Base-by-base conservation (phyloP, 345 rosid genomes). In the Alliaria petiolata region DNA sequence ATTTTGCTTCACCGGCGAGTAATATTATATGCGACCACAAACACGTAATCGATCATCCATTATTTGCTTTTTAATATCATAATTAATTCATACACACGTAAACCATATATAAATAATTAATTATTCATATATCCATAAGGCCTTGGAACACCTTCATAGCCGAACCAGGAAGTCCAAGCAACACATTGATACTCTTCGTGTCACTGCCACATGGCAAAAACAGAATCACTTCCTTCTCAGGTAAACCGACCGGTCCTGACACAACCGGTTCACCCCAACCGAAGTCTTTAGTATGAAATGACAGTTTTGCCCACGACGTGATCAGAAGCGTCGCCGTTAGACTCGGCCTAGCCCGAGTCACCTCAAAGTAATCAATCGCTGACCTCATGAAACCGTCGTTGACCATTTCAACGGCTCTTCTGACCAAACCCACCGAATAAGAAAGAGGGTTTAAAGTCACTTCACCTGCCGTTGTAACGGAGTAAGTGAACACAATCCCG, bases 191-290 rank as follows among this genome's bases (percentile, higher is more conserved):
- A 82, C 80, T 81, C 81, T 80, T 83, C 69, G 78, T 83, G 35
- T 89, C 86, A 38, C 77, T 62, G 1, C 95, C 93, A 57, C 80
- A 83, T 52, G 93, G 87, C 51, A 89, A 83, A 67, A 91, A 88
- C 68, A 91, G 79, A 57, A 82, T 81, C 14, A 91, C 99, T 78
- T 87, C 92, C 80, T 88, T 89, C 81, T 91, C 90, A 0, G 99
- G 99, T 76, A 91, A 83, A 33, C 88, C 84, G 8, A 89, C 97
- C 1, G 97, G 96, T 35, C 97, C 92, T 33, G 96, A 83, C 3
- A 83, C 67, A 30, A 86, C 45, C 1, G 97, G 91, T 69, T 84
- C 87, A 17, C 98, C 96, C 97, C 96, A 93, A 25, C 95, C 96
- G 44, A 91, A 91, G 40, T 95, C 90, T n/a, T 83, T 88, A 0